Conservation (phyloP, 139 green algal genomes). For the Micractinium sp. region DNA sequence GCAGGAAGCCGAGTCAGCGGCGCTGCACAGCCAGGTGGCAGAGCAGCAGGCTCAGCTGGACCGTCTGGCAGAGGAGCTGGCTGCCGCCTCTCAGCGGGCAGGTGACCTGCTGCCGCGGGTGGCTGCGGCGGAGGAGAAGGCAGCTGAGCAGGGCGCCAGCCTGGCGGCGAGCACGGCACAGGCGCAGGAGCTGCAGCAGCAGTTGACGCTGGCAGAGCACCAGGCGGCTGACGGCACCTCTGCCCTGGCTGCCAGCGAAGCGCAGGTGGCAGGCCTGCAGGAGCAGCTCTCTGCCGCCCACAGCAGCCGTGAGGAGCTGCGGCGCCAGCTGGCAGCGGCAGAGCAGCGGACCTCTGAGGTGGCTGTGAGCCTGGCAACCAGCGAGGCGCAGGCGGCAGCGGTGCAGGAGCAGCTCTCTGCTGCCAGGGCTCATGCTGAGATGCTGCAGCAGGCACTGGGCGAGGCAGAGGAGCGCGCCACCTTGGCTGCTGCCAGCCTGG, state of each 20-base stretch:
- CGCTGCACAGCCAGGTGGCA: background rate
- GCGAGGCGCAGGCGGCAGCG: background rate
- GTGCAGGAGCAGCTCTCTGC: background rate
- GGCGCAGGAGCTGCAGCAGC: background rate
- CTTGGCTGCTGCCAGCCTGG: background rate
- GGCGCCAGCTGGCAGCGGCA: background rate
- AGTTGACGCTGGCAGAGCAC: background rate
- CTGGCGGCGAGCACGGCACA: background rate
- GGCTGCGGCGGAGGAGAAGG: no score
- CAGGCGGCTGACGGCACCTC: background rate
- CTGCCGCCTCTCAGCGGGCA: background rate
- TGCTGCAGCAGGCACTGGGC: background rate
- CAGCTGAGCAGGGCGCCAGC: no score
- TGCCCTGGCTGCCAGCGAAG: background rate
- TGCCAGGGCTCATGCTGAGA: no score
- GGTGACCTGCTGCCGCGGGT: background rate
- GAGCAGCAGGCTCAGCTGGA: background rate
- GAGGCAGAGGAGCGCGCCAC: background rate
- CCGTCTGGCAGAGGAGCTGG: background rate
- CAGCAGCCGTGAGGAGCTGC: background rate
- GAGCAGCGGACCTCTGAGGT: background rate
- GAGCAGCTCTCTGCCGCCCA: background rate
- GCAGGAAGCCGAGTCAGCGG: background rate
- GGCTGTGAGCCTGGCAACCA: background rate
- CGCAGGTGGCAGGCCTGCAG: background rate